Evolutionary conservation across 805 yeast genomes (phyloP).

Genomic region (Suhomyces pyralidae): DNA sequence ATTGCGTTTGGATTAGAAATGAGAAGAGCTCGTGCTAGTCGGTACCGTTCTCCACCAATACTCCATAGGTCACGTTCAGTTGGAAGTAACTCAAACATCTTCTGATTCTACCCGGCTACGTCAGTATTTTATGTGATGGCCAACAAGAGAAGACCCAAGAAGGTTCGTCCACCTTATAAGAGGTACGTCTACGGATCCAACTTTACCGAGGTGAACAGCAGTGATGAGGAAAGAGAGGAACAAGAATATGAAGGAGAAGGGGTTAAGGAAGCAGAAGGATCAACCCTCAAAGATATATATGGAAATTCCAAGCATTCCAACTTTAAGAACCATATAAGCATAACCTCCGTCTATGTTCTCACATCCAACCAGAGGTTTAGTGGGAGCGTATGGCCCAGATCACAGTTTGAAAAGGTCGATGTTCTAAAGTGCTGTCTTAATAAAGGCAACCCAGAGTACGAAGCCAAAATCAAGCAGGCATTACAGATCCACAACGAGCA

Average conservation of each 20-base stretch:
- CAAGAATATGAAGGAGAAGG: slow-evolving; percentile 18
- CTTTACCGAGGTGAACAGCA: slow-evolving; percentile 20
- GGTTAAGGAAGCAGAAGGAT: slow-evolving; percentile 4
- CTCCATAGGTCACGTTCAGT: not conserved
- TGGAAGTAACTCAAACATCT: not conserved
- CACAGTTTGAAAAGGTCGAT: slow-evolving; percentile 51
- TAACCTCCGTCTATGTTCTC: slow-evolving; percentile 34
- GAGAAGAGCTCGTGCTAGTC: not conserved
- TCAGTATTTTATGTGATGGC: slow-evolving; percentile 45
- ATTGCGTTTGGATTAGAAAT: not conserved
- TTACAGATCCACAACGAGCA: slow-evolving; percentile 13
- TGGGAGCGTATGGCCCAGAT: slow-evolving; percentile 46
- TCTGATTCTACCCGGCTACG: not conserved
- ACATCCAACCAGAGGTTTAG: slow-evolving; percentile 17
- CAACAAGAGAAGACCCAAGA: slow-evolving; percentile 83
- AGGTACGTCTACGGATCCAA: slow-evolving; percentile 60
- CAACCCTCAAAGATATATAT: slow-evolving; percentile 8
- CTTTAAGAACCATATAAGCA: slow-evolving; percentile 23
- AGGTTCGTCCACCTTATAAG: slow-evolving; percentile 74
- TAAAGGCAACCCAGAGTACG: slow-evolving; percentile 21
- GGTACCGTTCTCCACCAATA: not conserved
- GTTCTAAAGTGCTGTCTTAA: slow-evolving; percentile 37
- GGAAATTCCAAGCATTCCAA: slow-evolving; percentile 26
- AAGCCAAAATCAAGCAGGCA: slow-evolving; percentile 12
- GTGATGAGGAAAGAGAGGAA: slow-evolving; percentile 25